Percentiles rank a stretch among this genome's conserved stretches.
These are phyloP conservation scores for Cercospora sp. DNA, from an alignment of 2,329 filamentous ascomycete genomes.

Conservation along the genomic window DNA sequence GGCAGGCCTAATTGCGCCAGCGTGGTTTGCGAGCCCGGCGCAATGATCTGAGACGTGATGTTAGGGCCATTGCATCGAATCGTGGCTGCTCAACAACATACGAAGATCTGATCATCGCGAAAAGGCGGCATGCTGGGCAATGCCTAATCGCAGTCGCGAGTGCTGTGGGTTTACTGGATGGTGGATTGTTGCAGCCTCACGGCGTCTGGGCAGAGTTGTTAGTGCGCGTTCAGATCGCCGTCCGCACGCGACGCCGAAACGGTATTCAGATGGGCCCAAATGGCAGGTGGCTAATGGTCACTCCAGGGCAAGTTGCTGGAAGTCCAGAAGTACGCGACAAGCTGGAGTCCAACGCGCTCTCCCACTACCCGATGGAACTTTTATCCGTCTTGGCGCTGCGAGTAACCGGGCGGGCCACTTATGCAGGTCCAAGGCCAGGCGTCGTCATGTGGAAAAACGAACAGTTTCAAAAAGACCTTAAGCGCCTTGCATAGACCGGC, in stretches of 20 bases:
- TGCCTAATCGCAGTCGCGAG: neutral
- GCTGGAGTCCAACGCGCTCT: slow-evolving; percentile 13
- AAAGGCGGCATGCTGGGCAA: slow-evolving; percentile 37
- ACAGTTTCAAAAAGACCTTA: neutral
- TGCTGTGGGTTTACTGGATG: neutral
- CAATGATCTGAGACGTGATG: slow-evolving; percentile 56
- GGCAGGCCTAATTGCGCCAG: slow-evolving; percentile 86
- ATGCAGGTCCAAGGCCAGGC: neutral
- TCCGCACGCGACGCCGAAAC: neutral
- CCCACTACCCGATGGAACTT: neutral
- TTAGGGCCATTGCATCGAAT: neutral
- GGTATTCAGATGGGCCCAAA: neutral
- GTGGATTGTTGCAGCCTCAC: neutral
- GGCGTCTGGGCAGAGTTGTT: neutral
- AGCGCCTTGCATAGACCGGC: neutral
- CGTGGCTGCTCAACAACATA: slow-evolving; percentile 18
- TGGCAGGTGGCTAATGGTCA: neutral
- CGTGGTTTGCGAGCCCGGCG: slow-evolving; percentile 83
- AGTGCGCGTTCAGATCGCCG: neutral
- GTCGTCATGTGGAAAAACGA: neutral
- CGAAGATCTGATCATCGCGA: slow-evolving; percentile 40
- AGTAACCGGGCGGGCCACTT: neutral
- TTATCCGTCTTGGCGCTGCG: slow-evolving; percentile 2
- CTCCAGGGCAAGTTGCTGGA: neutral
- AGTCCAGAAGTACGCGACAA: slow-evolving; percentile 3